These are phyloP conservation scores for Yamadazyma paraphyllophila DNA, from an alignment of 805 yeast genomes.

Conservation along the genomic window DNA sequence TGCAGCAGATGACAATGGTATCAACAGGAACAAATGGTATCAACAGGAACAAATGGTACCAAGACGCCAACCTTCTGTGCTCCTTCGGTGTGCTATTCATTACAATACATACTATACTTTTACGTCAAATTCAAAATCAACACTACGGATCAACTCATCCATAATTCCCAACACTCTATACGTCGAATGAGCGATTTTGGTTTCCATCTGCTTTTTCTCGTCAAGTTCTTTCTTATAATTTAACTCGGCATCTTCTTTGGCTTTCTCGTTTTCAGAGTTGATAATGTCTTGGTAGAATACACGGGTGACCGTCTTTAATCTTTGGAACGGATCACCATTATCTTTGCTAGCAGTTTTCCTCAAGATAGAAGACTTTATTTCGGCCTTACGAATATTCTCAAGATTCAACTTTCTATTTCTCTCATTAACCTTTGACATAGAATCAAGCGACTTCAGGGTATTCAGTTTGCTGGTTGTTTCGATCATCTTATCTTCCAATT, in stretches of 20 bases:
- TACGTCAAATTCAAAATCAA: constrained; percentile 32
- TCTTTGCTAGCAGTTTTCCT: constrained; percentile 49
- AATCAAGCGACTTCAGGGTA: constrained; percentile 39
- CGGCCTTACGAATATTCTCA: constrained; percentile 76
- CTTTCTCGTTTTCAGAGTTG: constrained; percentile 57
- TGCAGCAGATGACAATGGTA: no score
- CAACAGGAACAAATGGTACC: no score
- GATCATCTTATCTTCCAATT: constrained; percentile 48
- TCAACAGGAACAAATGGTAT: no score
- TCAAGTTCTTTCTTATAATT: constrained; percentile 39
- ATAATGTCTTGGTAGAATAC: constrained; percentile 67
- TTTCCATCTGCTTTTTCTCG: constrained; percentile 46
- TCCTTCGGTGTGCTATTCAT: no score
- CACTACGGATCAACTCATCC: constrained; percentile 50
- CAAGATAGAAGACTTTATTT: constrained; percentile 57
- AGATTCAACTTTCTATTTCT: constrained; percentile 83
- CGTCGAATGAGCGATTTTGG: constrained; percentile 46
- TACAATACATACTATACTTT: background rate
- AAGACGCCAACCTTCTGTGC: no score
- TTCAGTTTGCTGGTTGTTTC: constrained; percentile 34
- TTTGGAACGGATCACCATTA: constrained; percentile 75
- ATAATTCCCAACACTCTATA: constrained; percentile 59
- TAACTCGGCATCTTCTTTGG: constrained; percentile 51
- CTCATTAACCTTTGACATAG: constrained; percentile 72
- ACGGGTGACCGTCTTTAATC: constrained; percentile 84